Evolutionary conservation across 768 basidiomycete species (phyloP), one percentile per base, ranked within the genome.

Genomic region (Hebeloma cylindrosporum): DNA sequence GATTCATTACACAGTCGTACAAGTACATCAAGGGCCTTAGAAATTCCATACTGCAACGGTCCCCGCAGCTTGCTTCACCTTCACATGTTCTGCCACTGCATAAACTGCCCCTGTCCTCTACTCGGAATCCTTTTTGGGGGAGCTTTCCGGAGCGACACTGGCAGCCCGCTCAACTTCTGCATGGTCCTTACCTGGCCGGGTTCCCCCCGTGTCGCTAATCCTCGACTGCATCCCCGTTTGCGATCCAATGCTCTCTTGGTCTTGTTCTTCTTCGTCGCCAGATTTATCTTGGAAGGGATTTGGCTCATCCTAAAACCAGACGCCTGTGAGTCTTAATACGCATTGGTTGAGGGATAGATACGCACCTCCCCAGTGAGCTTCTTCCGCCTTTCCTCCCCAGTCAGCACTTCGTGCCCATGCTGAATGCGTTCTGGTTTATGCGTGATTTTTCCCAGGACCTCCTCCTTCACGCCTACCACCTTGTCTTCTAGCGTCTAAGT

Each of bases 401-500:
- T 55, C n/a, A 33, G 38, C 16, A 63, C 47, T 4, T 54, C 47
- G 13, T 55, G 56, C 2, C 62, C 62, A 27, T 62, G 61, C 11
- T 55, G 39, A n/a, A 62, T 52, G 18, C 51, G 48, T 7, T 57
- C 62, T 31, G 58, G 57, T 14, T 63, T 56, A 13, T 43, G 46
- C 3, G 53, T 58, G n/a, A 61, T 21, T 38, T 63, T 62, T 8
- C 64, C 64, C 40, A 51, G 52, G 11, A 66, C 29, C 42, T 60
- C 58, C 20, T 63, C 61, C 39, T 55, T 62, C 17, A 62, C 11
- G 1, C 62, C 62, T 21, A 32, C 37, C 1, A 61, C 48, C 39
- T 58, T 65, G 11, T 63, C 64, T 37, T 51, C 53, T 3, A 63
- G 46, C 1, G 54, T 58, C 61, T 64, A 23, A 33, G 11, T n/a